Base-by-base conservation (phyloP, 2,329 filamentous ascomycete genomes). In the Didymella lethalis region DNA sequence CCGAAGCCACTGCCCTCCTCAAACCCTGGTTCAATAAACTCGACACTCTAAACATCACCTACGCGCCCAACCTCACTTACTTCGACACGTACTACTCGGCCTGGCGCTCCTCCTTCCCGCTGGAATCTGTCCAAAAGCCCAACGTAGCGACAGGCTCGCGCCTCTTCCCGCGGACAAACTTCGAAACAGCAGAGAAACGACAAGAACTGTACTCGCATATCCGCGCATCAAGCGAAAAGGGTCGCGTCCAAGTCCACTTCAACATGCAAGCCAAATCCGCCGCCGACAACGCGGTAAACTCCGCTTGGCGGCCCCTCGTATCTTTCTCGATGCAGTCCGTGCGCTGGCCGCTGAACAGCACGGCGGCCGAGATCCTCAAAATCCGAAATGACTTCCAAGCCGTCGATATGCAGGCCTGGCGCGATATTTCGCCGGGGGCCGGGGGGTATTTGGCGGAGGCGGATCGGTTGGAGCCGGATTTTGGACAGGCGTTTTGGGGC, bases 11-110 rank as follows among this genome's bases (percentile, higher is more conserved):
- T 18, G 66, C 71, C 1, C 62, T 75, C 8, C 59, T 76, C 0
- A 66, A 75, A 51, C 74, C 73, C 7, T 75, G 68, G 69, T 72
- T 76, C 58, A 66, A 49, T 38, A 66, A 67, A 31, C 68, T 76
- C 36, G 62, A 65, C 31, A 61, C 64, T 12, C 66, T 75, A 7
- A 70, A 70, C 38, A 64, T 76, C 47, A 62, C 65, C 18, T 70
- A 74, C 60, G 67, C 74, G 40, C 73, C 73, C 20, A 75, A 76
- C 53, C 70, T 75, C 53, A 74, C 72, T 2, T 63, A 75, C 60
- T 75, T 72, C 49, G 60, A 68, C 56, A 64, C 66, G 43, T 75
- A 61, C 62, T 75, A 75, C 57, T 63, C 69, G 3, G 74, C 74
- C 7, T 76, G 73, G 72, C 64, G 67, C 2, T 68, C 64, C 7